Percentiles rank a stretch among this genome's conserved stretches.
Conservation (phyloP, 2,329 filamentous ascomycete species). For the Xylaria multiplex region DNA sequence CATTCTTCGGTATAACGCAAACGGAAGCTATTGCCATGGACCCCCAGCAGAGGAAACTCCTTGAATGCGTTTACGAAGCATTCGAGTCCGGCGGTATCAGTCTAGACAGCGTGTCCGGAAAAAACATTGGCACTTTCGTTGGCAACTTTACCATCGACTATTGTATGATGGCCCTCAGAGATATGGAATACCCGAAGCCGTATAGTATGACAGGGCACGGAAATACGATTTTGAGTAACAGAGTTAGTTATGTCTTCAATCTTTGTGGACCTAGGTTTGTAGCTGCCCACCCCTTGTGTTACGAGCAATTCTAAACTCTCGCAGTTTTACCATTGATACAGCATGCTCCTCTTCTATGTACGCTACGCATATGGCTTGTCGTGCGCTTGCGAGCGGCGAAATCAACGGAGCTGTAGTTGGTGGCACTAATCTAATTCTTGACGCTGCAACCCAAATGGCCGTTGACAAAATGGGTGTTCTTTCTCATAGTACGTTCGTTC, state of each 20-base stretch:
- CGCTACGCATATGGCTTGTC: constrained; percentile 47
- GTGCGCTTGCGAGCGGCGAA: constrained; percentile 44
- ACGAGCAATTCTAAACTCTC: neutral
- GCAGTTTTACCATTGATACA: constrained; percentile 40
- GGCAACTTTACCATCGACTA: constrained; percentile 31
- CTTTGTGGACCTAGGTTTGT: constrained; percentile 28
- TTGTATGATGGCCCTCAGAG: constrained; percentile 16
- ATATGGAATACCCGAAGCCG: constrained; percentile 25
- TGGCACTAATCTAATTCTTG: constrained; percentile 49
- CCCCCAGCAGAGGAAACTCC: constrained; percentile 27
- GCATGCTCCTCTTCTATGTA: constrained; percentile 53
- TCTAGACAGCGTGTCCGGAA: constrained; percentile 23
- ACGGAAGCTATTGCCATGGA: constrained; percentile 29
- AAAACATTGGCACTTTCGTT: constrained; percentile 21
- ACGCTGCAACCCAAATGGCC: constrained; percentile 33
- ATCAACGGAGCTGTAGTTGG: constrained; percentile 50
- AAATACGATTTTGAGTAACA: constrained; percentile 28
- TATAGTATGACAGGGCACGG: constrained; percentile 24
- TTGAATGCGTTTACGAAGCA: constrained; percentile 30
- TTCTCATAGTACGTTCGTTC: constrained; percentile 20
- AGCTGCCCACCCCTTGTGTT: neutral
- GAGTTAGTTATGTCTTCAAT: constrained; percentile 31
- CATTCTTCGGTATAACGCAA: constrained; percentile 28
- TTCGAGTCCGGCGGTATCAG: constrained; percentile 24
- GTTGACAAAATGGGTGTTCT: constrained; percentile 36